Base-by-base conservation (phyloP, 2,329 filamentous ascomycete species). In the Beauveria rudraprayagi region DNA sequence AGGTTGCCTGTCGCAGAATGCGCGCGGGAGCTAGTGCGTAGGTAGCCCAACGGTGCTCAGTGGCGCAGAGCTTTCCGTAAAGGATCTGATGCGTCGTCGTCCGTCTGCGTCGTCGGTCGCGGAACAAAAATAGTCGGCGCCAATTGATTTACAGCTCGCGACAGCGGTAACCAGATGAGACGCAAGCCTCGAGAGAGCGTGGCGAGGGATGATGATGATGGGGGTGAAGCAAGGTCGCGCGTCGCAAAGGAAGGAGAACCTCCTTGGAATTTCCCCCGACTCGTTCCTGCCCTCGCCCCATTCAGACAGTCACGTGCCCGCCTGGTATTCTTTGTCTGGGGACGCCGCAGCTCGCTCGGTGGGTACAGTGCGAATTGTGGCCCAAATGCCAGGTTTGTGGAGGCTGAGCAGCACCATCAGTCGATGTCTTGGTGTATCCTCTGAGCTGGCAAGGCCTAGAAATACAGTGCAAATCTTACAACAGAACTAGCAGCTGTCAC, bases 191-290 rank as follows among this genome's bases (percentile, higher is more conserved):
- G n/a, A 34, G 56, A 22, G 48, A 41, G 40, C 19, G 40, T 43
- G 28, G 19, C n/a, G 48, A 52, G n/a, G 22, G 47, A 60, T 60
- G 56, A 34, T 41, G 40, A 60, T 60, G 48, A 60, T 52, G 47
- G 26, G 48, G 48, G n/a, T 30, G 47, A 52, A 52, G 56, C 48
- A 37, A 59, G 16, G 24, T 46, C 47, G 56, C 56, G 56, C 56
- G 56, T 52, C 56, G 56, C 56, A 56, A 56, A 37, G 22, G 41
- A 19, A 53, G 28, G n/a, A 2, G 28, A 34, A 44, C 14, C 26
- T 51, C 26, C 56, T 40, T 60, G 17, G 47, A 14, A 52, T 19
- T 24, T 30, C 19, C 56, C 47, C 56, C 34, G 22, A 24, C 19
- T n/a, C 24, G 56, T 30, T 53, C 47, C 26, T 60, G 48, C 56